Percentiles rank a stretch among this genome's conserved stretches.
Conservation (phyloP, 305 asterid species). For the Rubia balearica region DNA sequence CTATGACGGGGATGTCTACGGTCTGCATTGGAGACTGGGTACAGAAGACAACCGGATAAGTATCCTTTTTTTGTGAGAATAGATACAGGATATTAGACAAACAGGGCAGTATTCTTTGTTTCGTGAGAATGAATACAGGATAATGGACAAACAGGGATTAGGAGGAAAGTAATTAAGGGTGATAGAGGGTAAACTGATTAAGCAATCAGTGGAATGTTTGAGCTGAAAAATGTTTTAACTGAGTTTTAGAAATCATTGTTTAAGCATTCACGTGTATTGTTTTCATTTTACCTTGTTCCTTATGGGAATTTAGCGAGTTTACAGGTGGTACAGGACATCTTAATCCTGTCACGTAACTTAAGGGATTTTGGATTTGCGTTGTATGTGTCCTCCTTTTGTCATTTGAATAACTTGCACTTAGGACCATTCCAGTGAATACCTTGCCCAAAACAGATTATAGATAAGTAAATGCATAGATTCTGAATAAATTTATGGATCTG, state of each 20-base stretch:
- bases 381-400: neutral
- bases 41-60: too few relatives aligned
- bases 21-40: neutral
- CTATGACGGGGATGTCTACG: neutral
- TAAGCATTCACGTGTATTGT: neutral
- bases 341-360: neutral
- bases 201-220: too few relatives aligned
- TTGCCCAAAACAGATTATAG: neutral
- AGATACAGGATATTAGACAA: too few relatives aligned
- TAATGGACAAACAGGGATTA: too few relatives aligned
- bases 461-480: neutral
- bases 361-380: conserved; percentile 3
- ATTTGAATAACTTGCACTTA: neutral
- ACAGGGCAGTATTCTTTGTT: too few relatives aligned
- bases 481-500: neutral
- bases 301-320: neutral
- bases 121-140: too few relatives aligned
- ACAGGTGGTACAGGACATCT: neutral
- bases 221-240: neutral
- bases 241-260: neutral
- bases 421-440: neutral
- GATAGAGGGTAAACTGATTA: too few relatives aligned
- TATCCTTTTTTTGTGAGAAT: too few relatives aligned
- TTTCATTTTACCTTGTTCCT: neutral
- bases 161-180: too few relatives aligned